Base-by-base conservation (phyloP, 2,329 filamentous ascomycete species). In the Botrytis fabae region DNA sequence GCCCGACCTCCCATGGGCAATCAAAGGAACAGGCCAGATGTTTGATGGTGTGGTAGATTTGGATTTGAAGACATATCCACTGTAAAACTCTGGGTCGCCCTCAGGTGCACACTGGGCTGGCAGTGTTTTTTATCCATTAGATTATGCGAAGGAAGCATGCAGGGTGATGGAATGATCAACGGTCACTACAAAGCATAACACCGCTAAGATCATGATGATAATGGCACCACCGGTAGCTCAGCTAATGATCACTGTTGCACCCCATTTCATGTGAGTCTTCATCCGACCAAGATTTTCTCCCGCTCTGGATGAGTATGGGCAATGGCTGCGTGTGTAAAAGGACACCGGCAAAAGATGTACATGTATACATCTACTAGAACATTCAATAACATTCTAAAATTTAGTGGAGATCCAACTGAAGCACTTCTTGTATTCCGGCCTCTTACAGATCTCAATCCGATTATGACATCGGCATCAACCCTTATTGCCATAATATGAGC, bases 21-120 rank as follows among this genome's bases (percentile, higher is more conserved):
- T 71, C 35, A 71, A 42, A 42, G 59, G 35, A n/a, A 35, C 59
- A 20, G 69, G 25, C 25, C n/a, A 64, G 22, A 40, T 64, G 14
- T 57, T 71, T 57, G 44, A 35, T 5, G 35, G 63, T 6, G 59
- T 44, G 44, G 28, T 42, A 20, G 16, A 38, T n/a, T 18, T 64
- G 38, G n/a, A 12, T 22, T 7, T 54, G 35, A 64, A 64, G 51
- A 71, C n/a, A 7, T 64, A 44, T 64, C 59, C 32, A 38, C 32
- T 35, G n/a, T 40, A 32, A 16, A 40, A 54, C 8, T 70, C 54
- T 42, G 69, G 59, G 32, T 42, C 59, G 12, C 16, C 14, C 28
- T 25, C 46, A 14, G 59, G 59, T 25, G n/a, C 14, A 12, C 69
- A 63, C 14, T 71, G 16, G 69, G 14, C 42, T 22, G 44, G 44